A percentile compares a stretch with the other conserved stretches of the same genome.
phyloP scores from a whole-genome alignment of 164 flowering plant species.

The Vitis rupestris region DNA sequence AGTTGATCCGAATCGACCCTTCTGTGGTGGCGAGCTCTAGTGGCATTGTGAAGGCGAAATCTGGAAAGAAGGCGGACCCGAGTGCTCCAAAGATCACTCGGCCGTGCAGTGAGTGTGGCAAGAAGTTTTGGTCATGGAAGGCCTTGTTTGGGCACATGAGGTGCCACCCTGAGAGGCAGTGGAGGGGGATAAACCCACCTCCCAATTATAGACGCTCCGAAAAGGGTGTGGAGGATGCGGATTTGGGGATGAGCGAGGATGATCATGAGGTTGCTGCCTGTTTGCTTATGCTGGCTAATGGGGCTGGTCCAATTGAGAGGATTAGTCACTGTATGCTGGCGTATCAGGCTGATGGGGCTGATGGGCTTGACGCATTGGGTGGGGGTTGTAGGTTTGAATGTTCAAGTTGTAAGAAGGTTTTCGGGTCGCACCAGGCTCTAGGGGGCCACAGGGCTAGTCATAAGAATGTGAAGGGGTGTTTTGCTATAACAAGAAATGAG shows the following conservation, averaged over 20 bases:
- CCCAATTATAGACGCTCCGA: constrained; percentile 18
- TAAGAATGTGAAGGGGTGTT: constrained; percentile 84
- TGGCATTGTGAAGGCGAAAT: constrained; percentile 26
- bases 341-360: constrained; percentile 4
- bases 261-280: constrained; percentile 65
- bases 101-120: constrained; percentile 89
- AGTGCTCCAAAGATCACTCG: constrained; percentile 49
- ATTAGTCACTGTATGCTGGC: constrained; percentile 1
- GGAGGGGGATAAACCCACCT: constrained; percentile 96
- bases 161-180: constrained; percentile 93
- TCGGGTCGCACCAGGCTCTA: constrained; percentile 75
- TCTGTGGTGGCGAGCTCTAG: background rate
- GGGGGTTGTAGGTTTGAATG: constrained; percentile 55
- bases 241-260: constrained; percentile 29
- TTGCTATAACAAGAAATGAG: constrained; percentile 47
- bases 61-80: constrained; percentile 47
- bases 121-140: constrained; percentile 83
- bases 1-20: constrained; percentile 22
- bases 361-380: constrained; percentile 1
- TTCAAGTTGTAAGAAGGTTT: constrained; percentile 81
- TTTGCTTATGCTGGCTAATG: constrained; percentile 57
- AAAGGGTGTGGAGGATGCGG: background rate
- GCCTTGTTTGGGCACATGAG: constrained; percentile 97
- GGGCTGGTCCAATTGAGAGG: constrained; percentile 1
- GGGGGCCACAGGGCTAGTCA: constrained; percentile 90